phyloP scores from a whole-genome alignment of 2,329 filamentous ascomycete species.

The Aureobasidium subglaciale region DNA sequence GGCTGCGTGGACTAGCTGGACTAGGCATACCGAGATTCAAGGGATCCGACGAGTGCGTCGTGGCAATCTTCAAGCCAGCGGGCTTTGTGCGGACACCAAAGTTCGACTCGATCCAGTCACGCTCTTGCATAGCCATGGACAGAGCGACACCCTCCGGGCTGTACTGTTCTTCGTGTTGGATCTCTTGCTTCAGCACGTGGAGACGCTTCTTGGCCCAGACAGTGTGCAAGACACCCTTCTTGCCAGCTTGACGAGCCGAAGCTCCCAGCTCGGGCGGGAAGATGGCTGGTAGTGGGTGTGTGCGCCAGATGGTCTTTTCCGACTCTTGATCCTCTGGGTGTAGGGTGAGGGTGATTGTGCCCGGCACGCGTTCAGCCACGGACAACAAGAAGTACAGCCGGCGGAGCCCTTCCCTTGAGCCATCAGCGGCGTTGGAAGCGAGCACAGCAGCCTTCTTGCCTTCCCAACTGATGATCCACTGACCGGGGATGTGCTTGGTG shows the following conservation, averaged over 20 bases:
- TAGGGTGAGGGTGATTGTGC: conserved; percentile 60
- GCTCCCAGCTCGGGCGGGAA: conserved; percentile 70
- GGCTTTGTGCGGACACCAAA: conserved; percentile 56
- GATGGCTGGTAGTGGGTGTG: conserved; percentile 80
- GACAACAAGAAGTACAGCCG: conserved; percentile 77
- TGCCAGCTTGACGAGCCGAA: conserved; percentile 58
- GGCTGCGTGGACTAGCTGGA: conserved; percentile 53
- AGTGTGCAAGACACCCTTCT: conserved; percentile 78
- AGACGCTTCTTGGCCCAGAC: conserved; percentile 83
- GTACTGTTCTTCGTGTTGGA: conserved; percentile 61
- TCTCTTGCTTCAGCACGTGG: conserved; percentile 67
- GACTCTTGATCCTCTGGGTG: conserved; percentile 31
- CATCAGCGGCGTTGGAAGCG: conserved; percentile 55
- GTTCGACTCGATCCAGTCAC: conserved; percentile 75
- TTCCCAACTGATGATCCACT: conserved; percentile 78
- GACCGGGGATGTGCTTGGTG: conserved; percentile 40
- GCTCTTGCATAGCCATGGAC: conserved; percentile 77
- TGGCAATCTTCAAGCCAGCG: conserved; percentile 31
- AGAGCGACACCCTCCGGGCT: conserved; percentile 78
- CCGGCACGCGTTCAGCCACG: conserved; percentile 63
- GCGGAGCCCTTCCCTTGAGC: conserved; percentile 36
- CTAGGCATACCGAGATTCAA: conserved; percentile 36
- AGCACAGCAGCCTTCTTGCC: conserved; percentile 59
- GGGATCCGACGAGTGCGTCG: conserved; percentile 18
- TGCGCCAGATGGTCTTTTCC: conserved; percentile 46